Evolutionary conservation across 768 basidiomycete species (phyloP).

Genomic region (Trametopsis cervina): DNA sequence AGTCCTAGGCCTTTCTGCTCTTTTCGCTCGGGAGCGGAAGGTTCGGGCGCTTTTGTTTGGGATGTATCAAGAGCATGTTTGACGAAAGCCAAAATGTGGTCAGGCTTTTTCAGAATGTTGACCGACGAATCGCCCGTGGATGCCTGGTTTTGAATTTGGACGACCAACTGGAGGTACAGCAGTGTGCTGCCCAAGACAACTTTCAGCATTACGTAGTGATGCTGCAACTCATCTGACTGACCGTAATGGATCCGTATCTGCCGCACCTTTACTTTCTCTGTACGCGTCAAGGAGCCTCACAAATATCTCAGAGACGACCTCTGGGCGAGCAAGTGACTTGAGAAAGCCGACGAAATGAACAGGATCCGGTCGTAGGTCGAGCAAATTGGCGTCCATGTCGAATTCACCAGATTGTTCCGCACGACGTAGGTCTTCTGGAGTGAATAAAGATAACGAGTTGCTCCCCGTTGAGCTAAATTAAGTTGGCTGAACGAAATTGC

Average conservation of each 20-base stretch:
- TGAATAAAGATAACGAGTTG: conserved; percentile 34
- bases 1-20: conserved; percentile 22
- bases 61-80: conserved; percentile 62
- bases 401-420: conserved; percentile 36
- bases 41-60: background rate
- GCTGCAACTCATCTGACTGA: conserved; percentile 21
- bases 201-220: background rate
- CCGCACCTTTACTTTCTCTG: conserved; percentile 31
- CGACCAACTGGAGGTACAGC: conserved; percentile 70
- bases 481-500: background rate
- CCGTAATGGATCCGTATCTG: conserved; percentile 46
- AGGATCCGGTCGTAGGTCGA: conserved; percentile 75
- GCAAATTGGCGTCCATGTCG: conserved; percentile 45
- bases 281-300: conserved; percentile 69
- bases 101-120: conserved; percentile 57
- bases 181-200: conserved; percentile 41
- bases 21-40: conserved; percentile 5
- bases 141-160: conserved; percentile 73
- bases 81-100: conserved; percentile 76
- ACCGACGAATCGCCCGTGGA: conserved; percentile 45
- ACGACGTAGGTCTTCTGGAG: conserved; percentile 40
- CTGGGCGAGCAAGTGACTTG: conserved; percentile 55
- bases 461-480: conserved; percentile 1
- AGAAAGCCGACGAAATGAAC: conserved; percentile 59
- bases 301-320: conserved; percentile 69